These are phyloP conservation scores for Neofusicoccum parvum DNA, from an alignment of 2,329 filamentous ascomycete genomes.

Conservation along the genomic window DNA sequence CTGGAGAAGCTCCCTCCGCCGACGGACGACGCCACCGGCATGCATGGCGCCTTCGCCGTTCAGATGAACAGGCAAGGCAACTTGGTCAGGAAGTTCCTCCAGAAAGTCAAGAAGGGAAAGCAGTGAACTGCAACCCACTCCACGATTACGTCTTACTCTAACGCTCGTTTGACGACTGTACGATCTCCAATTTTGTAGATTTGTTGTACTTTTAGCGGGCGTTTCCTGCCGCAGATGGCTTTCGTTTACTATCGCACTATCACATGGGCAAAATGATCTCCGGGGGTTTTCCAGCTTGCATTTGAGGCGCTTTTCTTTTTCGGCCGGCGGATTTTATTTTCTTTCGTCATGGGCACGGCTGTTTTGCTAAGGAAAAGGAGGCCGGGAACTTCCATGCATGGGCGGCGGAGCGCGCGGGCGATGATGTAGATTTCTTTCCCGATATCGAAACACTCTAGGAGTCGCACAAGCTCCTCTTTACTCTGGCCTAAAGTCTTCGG, in stretches of 20 bases:
- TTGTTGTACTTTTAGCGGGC: slow-evolving; percentile 24
- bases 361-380: background rate
- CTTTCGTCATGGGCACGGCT: background rate
- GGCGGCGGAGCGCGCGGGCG: background rate
- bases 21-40: slow-evolving; percentile 50
- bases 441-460: slow-evolving; percentile 6
- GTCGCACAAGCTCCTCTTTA: background rate
- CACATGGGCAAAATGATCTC: slow-evolving; percentile 1
- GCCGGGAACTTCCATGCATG: slow-evolving; percentile 12
- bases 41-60: slow-evolving; percentile 49
- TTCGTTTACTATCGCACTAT: background rate
- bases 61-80: slow-evolving; percentile 37
- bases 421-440: slow-evolving; percentile 11
- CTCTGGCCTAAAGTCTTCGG: background rate
- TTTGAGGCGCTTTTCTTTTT: slow-evolving; percentile 8
- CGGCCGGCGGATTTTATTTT: background rate
- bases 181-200: slow-evolving; percentile 17
- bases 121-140: slow-evolving; percentile 4
- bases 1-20: slow-evolving; percentile 54
- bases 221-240: slow-evolving; percentile 16
- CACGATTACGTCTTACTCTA: slow-evolving; percentile 8
- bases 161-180: slow-evolving; percentile 18
- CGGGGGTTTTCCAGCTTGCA: slow-evolving; percentile 4
- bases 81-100: slow-evolving; percentile 39
- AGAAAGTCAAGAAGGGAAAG: slow-evolving; percentile 35